phyloP scores from a whole-genome alignment of 2,329 filamentous ascomycete genomes.

The Hypocreales sp. region DNA sequence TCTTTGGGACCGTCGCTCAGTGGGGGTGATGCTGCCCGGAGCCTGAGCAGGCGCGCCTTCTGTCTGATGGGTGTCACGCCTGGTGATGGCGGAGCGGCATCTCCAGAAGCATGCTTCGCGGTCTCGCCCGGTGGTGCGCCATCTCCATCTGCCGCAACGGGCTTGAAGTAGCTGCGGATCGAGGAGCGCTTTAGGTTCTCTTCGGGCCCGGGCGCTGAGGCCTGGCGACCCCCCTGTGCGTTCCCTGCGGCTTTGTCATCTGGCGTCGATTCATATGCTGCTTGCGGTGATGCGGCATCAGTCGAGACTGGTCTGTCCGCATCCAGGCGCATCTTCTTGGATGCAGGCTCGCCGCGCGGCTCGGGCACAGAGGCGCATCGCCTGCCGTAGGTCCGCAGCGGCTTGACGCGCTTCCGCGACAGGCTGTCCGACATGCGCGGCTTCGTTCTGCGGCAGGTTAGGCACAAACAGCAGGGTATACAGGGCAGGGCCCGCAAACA shows the following conservation, averaged over 20 bases:
- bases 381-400: conserved; percentile 25
- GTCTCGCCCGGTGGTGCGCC: too few species aligned
- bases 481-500: too few species aligned
- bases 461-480: too few species aligned
- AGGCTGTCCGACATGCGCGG: conserved; percentile 8
- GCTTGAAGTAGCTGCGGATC: conserved; percentile 26
- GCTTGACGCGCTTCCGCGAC: conserved; percentile 15
- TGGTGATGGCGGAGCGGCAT: conserved; percentile 5
- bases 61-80: conserved; percentile 3
- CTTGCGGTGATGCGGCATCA: too few species aligned
- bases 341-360: conserved; percentile 8
- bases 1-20: conserved; percentile 3
- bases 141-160: too few species aligned
- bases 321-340: conserved; percentile 11
- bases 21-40: conserved; percentile 9
- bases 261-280: too few species aligned
- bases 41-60: conserved; percentile 14
- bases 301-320: background rate
- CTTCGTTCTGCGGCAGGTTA: conserved; percentile 15
- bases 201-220: background rate
- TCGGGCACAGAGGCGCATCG: conserved; percentile 11
- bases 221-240: background rate
- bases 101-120: too few species aligned
- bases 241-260: background rate
- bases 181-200: conserved; percentile 10